Evolutionary conservation across 345 rosid species (phyloP), one percentile per base, ranked within the genome.

Genomic region (Murraya paniculata): DNA sequence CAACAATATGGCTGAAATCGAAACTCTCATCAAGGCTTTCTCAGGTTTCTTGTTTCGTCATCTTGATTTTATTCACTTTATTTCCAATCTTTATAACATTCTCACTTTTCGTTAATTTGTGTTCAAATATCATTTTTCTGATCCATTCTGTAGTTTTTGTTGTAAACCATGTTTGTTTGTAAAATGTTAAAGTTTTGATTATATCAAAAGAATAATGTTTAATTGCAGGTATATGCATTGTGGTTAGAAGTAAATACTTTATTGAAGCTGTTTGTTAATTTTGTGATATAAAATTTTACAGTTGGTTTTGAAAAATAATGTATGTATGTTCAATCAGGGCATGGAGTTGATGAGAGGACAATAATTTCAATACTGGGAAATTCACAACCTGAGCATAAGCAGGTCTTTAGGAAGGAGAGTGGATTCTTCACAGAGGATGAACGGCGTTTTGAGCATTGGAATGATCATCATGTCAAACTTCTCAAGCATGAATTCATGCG

Each of bases 301-400:
- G n/a, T 58, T 70, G 69, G 22, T 33, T 64, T 31, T 18, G 48
- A 11, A 41, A 41, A 10, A 41, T 30, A 16, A 28, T 50, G 30
- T 14, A 5, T 48, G 21, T 60, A 53, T n/a, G 11, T 61, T 38
- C 28, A 41, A 7, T 55, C 85, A 88, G 99, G 99, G 61, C 84
- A 87, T 79, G 99, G 99, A 82, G 85, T 95, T 59, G 98, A 94
- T 64, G 99, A 96, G 90, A 84, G 79, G 31, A 80, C 90, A 66
- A 25, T 94, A 80, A 81, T 94, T 77, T 84, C 84, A 30, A 75
- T 80, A 33, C 59, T 94, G 69, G 94, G 94, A 61, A 88, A 83
- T 27, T 88, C 97, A 11, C 87, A 82, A 25, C 86, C 87, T 39
- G 93, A 92, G 66, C 89, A 89, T 36, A 73, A 91, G 75, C 77